Evolutionary conservation across 257 asterid species (phyloP), one percentile per base, ranked within the genome.

Genomic region (Solanum phureja): DNA sequence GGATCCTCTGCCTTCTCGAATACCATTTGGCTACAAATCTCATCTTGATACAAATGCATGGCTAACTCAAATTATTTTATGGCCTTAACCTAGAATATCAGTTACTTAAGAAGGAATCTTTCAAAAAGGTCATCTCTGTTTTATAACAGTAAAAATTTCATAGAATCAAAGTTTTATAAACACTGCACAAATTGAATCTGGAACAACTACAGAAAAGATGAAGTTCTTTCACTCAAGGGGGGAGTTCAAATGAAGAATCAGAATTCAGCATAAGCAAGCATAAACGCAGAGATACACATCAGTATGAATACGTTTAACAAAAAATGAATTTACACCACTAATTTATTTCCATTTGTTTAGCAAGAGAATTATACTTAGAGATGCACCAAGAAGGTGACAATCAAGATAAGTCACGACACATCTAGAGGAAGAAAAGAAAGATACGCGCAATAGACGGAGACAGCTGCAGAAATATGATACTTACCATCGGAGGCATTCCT

Each of bases 401-500:
- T 35, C 79, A 66, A 64, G 62, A 68, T 29, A 35, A 35, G 35
- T 62, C 81, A n/a, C 11, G 1, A 35, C 29, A 64, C 40, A 38
- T 38, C 64, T 42, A n/a, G 33, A 23, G 75, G 23, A 56, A 64
- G 76, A 86, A 23, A n/a, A 38, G n/a, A 11, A 33, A 49, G 79
- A 34, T 24, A 14, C 9, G 24, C 3, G 18, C 37, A 68, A 40
- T 40, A 37, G 34, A 52, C 34, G 31, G 24, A 21, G 31, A 85
- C 7, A 81, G 13, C 11, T 10, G 12, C 64, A 49, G 52, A 90
- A 56, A 6, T 29, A 29, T 24, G 82, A 34, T 52, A 12, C 40
- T 21, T 91, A 94, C 99, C 98, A 95, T 94, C 73, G 88, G 97
- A 87, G 94, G 88, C 87, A 87, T 88, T 62, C 90, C 88, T 75